A percentile compares a stretch with the other conserved stretches of the same genome.
These are phyloP conservation scores for Colletotrichum costaricense DNA, from an alignment of 2,329 filamentous ascomycete genomes.

Conservation along the genomic window DNA sequence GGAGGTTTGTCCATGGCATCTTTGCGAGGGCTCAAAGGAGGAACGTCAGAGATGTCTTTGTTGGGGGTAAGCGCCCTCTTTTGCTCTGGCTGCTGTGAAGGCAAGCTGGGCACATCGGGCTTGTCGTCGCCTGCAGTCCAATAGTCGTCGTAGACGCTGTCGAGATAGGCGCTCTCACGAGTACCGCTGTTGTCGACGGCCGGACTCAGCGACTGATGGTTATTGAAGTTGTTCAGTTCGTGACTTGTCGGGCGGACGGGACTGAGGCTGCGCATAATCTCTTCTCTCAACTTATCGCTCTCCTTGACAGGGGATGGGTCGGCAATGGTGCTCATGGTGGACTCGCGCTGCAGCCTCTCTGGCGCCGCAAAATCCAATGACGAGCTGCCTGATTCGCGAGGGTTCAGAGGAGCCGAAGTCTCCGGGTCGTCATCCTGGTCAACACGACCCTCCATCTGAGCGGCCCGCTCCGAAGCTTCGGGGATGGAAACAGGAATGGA, in stretches of 20 bases:
- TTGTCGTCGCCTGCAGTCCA: conserved; percentile 65
- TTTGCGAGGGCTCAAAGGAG: conserved; percentile 36
- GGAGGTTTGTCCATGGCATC: conserved; percentile 12
- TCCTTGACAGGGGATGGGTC: conserved; percentile 70
- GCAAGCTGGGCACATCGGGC: conserved; percentile 17
- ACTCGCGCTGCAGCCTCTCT: conserved; percentile 51
- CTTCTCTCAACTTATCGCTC: conserved; percentile 77
- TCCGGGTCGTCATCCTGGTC: conserved; percentile 4
- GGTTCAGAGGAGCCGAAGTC: conserved; percentile 37
- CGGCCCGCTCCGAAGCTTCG: background rate
- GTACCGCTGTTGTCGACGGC: conserved; percentile 21
- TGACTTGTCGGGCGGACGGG: conserved; percentile 51
- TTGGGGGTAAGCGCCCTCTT: background rate
- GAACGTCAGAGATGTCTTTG: conserved; percentile 16
- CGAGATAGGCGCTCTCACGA: conserved; percentile 72
- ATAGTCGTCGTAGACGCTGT: conserved; percentile 76
- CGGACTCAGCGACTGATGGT: background rate
- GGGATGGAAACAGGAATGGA: conserved; percentile 19
- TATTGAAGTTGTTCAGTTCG: conserved; percentile 28
- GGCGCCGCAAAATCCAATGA: conserved; percentile 49
- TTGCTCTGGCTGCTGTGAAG: conserved; percentile 2
- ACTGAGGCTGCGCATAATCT: conserved; percentile 78
- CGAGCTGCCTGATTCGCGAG: conserved; percentile 33
- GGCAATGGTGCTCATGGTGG: conserved; percentile 60
- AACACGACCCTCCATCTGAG: background rate